Conservation (phyloP, 2,329 filamentous ascomycete species). For the Sclerotinia sclerotiorum region DNA sequence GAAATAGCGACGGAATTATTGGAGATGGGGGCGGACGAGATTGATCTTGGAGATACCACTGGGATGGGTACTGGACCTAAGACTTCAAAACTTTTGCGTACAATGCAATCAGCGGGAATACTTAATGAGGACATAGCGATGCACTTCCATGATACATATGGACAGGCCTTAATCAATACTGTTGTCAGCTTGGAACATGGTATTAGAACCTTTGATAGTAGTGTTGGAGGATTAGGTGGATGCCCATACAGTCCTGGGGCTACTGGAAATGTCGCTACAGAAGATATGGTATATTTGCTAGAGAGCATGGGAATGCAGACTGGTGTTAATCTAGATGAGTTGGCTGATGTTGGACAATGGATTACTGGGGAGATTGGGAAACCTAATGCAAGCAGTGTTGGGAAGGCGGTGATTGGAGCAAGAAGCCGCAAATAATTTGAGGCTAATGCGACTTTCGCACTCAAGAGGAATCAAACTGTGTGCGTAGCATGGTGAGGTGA, state of each 20-base stretch:
- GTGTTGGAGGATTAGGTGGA: constrained; percentile 77
- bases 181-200: constrained; percentile 76
- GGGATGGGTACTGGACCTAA: constrained; percentile 82
- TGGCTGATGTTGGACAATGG: constrained; percentile 71
- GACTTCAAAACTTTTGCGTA: constrained; percentile 63
- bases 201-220: constrained; percentile 75
- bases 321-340: constrained; percentile 65
- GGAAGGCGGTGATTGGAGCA: constrained; percentile 60
- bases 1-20: constrained; percentile 69
- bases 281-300: constrained; percentile 78
- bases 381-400: constrained; percentile 64
- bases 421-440: constrained; percentile 17
- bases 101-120: constrained; percentile 65
- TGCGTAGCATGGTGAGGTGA: not conserved
- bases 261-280: constrained; percentile 82
- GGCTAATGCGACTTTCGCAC: not conserved
- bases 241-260: constrained; percentile 85
- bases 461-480: not conserved
- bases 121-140: constrained; percentile 70
- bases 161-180: constrained; percentile 80
- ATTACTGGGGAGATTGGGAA: constrained; percentile 64
- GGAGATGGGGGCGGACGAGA: constrained; percentile 87
- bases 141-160: constrained; percentile 89
- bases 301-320: constrained; percentile 73
- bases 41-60: constrained; percentile 85